A percentile compares a stretch with the other conserved stretches of the same genome.
phyloP scores from a whole-genome alignment of 1,139 yeast genomes.

The Nakaseomyces sp. region DNA sequence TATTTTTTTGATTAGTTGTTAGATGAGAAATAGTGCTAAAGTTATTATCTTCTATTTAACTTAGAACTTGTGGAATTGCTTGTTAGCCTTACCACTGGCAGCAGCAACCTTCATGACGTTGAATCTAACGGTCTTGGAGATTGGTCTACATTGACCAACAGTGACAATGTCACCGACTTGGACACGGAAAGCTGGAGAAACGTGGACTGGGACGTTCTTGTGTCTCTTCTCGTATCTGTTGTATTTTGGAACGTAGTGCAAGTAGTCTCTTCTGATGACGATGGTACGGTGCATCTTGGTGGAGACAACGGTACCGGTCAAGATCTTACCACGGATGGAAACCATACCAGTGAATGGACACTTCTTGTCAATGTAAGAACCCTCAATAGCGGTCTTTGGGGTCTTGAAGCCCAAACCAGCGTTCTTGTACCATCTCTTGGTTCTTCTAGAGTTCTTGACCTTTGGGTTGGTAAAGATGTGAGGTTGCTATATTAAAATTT shows the following conservation, averaged over 20 bases:
- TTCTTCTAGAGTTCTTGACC: slow-evolving; percentile 96
- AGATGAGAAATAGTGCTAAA: slow-evolving; percentile 2
- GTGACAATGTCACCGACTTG: slow-evolving; percentile 98
- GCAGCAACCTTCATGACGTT: slow-evolving; percentile 95
- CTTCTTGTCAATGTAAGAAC: slow-evolving; percentile 99
- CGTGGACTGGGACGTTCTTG: slow-evolving; percentile 99
- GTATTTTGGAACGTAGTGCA: slow-evolving; percentile 99
- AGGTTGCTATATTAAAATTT: slow-evolving; percentile 76
- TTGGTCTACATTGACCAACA: slow-evolving; percentile 99
- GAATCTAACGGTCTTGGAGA: slow-evolving; percentile 99
- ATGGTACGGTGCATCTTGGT: slow-evolving; percentile 99
- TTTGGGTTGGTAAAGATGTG: slow-evolving; percentile 99
- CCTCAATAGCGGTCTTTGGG: slow-evolving; percentile 97
- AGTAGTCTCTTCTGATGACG: slow-evolving; percentile 99
- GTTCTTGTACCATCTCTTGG: slow-evolving; percentile 99
- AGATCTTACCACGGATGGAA: slow-evolving; percentile 99
- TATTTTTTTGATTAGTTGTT: not conserved
- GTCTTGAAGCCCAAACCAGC: slow-evolving; percentile 99
- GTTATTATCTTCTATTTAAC: slow-evolving; percentile 11
- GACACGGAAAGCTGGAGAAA: slow-evolving; percentile 99
- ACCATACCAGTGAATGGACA: slow-evolving; percentile 97
- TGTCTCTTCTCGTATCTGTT: slow-evolving; percentile 99
- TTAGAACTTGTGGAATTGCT: slow-evolving; percentile 96
- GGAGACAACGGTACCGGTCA: slow-evolving; percentile 97
- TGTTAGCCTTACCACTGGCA: slow-evolving; percentile 76